phyloP scores from a whole-genome alignment of 805 yeast species.

The Brettanomyces anomalus region DNA sequence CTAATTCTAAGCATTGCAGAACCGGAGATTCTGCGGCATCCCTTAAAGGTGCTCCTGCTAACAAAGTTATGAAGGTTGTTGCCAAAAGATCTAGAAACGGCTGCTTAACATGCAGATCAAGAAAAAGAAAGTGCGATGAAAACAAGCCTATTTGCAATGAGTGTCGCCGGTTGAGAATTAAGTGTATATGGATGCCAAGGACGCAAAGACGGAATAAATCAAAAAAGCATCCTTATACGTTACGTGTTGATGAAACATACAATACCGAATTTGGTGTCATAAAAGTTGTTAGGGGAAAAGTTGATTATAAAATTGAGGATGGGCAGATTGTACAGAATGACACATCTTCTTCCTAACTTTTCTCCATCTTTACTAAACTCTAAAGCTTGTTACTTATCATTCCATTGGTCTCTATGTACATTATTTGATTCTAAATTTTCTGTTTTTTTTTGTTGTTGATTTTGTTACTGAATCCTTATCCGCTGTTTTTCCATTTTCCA shows the following conservation, averaged over 20 bases:
- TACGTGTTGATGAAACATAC: conserved; percentile 5
- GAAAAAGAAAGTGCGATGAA: conserved; percentile 8
- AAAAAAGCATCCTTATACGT: background rate
- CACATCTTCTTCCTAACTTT: background rate
- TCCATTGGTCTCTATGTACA: too few species aligned
- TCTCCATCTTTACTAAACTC: background rate
- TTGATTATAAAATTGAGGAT: conserved; percentile 8
- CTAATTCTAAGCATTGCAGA: too few species aligned
- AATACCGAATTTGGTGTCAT: conserved; percentile 7
- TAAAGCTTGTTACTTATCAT: background rate
- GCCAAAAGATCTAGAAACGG: conserved; percentile 5
- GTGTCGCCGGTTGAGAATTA: conserved; percentile 3
- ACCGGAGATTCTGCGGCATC: too few species aligned
- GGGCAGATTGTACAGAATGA: conserved; percentile 3
- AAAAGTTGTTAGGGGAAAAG: conserved; percentile 9
- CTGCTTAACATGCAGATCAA: conserved; percentile 5
- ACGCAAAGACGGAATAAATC: background rate
- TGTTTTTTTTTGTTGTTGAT: too few species aligned
- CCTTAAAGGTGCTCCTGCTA: background rate
- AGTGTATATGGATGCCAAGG: conserved; percentile 5
- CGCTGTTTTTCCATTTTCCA: too few species aligned
- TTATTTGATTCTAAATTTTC: too few species aligned
- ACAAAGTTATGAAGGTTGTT: background rate
- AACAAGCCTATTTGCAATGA: conserved; percentile 5
- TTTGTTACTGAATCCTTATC: too few species aligned